Evolutionary conservation across 2,329 filamentous ascomycete species (phyloP), one percentile per base, ranked within the genome.

Genomic region (Hypoxylon sp.): DNA sequence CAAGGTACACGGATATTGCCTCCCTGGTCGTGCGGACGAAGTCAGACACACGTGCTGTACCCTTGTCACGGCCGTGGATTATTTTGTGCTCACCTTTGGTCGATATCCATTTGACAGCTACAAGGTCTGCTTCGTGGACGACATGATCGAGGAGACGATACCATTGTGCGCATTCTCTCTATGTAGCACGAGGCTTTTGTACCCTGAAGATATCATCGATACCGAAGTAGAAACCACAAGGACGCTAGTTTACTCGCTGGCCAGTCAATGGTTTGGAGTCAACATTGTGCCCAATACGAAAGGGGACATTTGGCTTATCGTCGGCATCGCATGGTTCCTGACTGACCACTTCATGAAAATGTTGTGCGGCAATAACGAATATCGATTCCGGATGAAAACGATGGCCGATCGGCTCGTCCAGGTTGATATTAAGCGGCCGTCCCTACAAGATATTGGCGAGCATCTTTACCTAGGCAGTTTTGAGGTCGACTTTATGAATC

Each of bases 251-350:
- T 88, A 94, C 67, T 87, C 91, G 1, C 77, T 97, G 36, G 90
- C 94, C 7, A 90, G 86, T 51, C 94, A 99, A 69, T 99, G 93
- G 89, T 90, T 94, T 59, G 94, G 94, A 11, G 88, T 99, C 57
- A 92, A 92, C 66, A 89, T 99, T 60, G 87, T 96, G 36, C 88
- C 94, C 0, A 90, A 91, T 66, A 85, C 88, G 29, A 83, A 86
- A 12, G 80, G 81, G 41, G 94, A 99, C 69, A 84, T 86, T 44
- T 99, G 94, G 94, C 85, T 95, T 13, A 87, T 93, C 8, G 82
- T 94, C 44, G 95, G 93, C 9, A 88, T 95, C 35, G 89, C 93
- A 0, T 92, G 93, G 76, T 99, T 91, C 75, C 96, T 99, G 81
- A 91, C 93, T 1, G 93, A 97, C 63, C 81, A 91, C 3, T 97